Evolutionary conservation across 768 basidiomycete species (phyloP).

Genomic region (Pisolithus marmoratus): DNA sequence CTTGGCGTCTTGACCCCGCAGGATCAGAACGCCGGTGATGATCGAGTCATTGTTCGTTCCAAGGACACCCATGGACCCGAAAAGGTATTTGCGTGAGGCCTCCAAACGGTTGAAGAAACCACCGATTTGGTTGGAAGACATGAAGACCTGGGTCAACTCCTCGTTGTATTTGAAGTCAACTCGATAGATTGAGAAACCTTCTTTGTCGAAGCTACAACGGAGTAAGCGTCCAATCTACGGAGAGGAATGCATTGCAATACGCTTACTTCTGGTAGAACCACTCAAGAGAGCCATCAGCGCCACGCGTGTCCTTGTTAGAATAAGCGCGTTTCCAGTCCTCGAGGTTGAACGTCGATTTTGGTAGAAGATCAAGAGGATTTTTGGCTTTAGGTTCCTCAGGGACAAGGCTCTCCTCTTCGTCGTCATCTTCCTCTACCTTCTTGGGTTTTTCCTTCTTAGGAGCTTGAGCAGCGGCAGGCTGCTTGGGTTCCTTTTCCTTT

Average conservation of each 20-base stretch:
- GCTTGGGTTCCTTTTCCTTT: constrained; percentile 40
- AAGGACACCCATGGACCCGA: constrained; percentile 89
- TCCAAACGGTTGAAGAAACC: constrained; percentile 99
- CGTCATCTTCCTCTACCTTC: constrained; percentile 51
- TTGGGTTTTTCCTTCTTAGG: constrained; percentile 65
- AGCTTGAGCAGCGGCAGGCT: constrained; percentile 38
- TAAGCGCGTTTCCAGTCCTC: constrained; percentile 98
- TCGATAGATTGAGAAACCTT: constrained; percentile 87
- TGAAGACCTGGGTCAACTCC: constrained; percentile 88
- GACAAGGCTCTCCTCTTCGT: constrained; percentile 70
- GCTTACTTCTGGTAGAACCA: constrained; percentile 96
- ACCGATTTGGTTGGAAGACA: constrained; percentile 89
- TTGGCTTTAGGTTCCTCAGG: constrained; percentile 85
- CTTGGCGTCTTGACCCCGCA: constrained; percentile 70
- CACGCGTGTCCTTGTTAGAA: constrained; percentile 96
- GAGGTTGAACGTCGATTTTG: constrained; percentile 82
- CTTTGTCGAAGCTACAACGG: constrained; percentile 66
- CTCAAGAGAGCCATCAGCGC: constrained; percentile 73
- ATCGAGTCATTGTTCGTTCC: constrained; percentile 72
- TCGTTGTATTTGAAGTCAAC: constrained; percentile 97
- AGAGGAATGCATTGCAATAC: background rate
- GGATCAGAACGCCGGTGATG: constrained; percentile 78
- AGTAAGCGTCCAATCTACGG: background rate
- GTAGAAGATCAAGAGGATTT: constrained; percentile 91
- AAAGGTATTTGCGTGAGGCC: constrained; percentile 94